Percentiles rank a stretch among this genome's conserved stretches.
phyloP scores from a whole-genome alignment of 2,329 filamentous ascomycete species.

The Claviceps sp. region DNA sequence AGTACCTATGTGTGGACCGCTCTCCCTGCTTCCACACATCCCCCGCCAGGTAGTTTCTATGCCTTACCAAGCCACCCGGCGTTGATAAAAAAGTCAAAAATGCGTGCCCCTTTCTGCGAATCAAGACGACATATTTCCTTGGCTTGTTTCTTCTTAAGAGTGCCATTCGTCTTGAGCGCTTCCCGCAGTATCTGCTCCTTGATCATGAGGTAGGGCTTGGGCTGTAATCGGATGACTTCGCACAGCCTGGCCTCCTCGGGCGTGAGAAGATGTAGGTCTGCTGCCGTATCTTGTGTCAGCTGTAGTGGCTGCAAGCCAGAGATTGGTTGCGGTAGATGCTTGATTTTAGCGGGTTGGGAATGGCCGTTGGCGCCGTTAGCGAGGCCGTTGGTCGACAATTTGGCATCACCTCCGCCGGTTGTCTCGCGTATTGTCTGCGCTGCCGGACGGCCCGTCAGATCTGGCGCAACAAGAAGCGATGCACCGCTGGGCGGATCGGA shows the following conservation, averaged over 20 bases:
- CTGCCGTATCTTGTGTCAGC: conserved; percentile 60
- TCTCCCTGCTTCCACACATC: background rate
- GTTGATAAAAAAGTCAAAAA: conserved; percentile 93
- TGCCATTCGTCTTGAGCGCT: conserved; percentile 76
- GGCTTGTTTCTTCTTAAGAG: conserved; percentile 86
- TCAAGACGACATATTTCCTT: conserved; percentile 77
- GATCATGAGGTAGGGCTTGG: conserved; percentile 89
- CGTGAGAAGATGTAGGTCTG: conserved; percentile 75
- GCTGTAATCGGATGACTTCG: conserved; percentile 68
- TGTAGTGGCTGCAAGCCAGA: conserved; percentile 50
- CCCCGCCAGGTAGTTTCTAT: conserved; percentile 20
- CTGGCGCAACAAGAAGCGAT: conserved; percentile 63
- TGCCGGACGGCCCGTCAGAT: conserved; percentile 51
- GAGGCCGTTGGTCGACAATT: conserved; percentile 39
- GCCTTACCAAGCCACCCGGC: conserved; percentile 85
- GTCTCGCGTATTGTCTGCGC: conserved; percentile 19
- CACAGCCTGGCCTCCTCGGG: conserved; percentile 79
- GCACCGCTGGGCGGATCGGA: conserved; percentile 63
- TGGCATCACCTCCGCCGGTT: conserved; percentile 36
- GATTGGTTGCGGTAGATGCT: conserved; percentile 41
- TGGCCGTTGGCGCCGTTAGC: conserved; percentile 30
- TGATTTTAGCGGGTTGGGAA: conserved; percentile 27
- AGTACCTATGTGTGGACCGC: background rate
- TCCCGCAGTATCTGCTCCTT: conserved; percentile 90
- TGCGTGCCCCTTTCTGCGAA: conserved; percentile 65